Percentiles rank a stretch among this genome's conserved stretches.
Evolutionary conservation across 2,329 filamentous ascomycete genomes (phyloP).

Genomic region (Diplodia seriata): DNA sequence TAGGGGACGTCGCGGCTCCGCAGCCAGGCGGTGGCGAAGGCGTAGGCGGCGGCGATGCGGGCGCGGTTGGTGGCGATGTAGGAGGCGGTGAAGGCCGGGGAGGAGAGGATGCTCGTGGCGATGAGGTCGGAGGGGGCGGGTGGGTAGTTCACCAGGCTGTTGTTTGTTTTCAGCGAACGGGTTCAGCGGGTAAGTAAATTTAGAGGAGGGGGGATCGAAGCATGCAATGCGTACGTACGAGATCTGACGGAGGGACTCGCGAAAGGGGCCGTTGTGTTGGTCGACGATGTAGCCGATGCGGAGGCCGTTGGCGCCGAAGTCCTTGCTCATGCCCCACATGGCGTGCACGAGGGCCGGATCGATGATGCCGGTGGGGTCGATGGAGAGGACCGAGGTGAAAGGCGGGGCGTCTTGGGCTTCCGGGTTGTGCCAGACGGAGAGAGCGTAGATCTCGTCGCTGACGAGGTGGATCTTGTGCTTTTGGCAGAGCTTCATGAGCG

Average conservation of each 20-base stretch:
- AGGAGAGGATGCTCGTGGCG: constrained; percentile 44
- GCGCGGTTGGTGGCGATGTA: constrained; percentile 36
- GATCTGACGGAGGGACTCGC: constrained; percentile 8
- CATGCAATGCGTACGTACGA: neutral
- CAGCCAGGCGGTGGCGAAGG: constrained; percentile 35
- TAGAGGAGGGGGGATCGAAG: neutral
- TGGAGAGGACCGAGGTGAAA: constrained; percentile 41
- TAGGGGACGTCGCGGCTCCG: constrained; percentile 47
- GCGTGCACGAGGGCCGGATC: constrained; percentile 40
- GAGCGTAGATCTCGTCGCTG: constrained; percentile 48
- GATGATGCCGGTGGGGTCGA: constrained; percentile 36
- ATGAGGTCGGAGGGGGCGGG: constrained; percentile 38
- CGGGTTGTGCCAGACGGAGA: constrained; percentile 40
- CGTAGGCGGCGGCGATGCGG: constrained; percentile 37
- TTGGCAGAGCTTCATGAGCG: constrained; percentile 41
- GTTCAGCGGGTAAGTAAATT: neutral
- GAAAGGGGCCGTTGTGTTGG: constrained; percentile 34
- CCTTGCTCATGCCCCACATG: constrained; percentile 45
- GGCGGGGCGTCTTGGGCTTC: neutral
- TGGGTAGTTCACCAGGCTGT: constrained; percentile 43
- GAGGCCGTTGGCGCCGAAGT: constrained; percentile 46
- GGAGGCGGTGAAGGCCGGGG: constrained; percentile 37
- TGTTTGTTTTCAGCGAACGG: constrained; percentile 34
- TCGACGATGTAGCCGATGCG: constrained; percentile 42
- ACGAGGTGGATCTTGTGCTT: constrained; percentile 44